Conservation (phyloP, 2,329 filamentous ascomycete species). For the Pseudomassariella vexata region DNA sequence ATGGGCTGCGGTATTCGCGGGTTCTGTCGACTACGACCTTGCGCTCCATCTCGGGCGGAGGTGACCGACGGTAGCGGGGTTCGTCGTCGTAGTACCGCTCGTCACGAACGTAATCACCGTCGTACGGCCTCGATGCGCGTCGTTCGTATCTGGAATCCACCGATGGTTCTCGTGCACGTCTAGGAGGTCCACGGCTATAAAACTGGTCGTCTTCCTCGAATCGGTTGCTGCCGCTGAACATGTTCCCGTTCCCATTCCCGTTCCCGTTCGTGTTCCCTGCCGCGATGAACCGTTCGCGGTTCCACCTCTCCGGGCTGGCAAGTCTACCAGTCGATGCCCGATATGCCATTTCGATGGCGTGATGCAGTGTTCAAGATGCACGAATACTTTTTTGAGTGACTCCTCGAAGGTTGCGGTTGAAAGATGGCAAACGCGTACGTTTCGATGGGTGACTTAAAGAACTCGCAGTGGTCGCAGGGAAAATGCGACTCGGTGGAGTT, state of each 20-base stretch:
- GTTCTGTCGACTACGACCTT: slow-evolving; percentile 52
- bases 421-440: too few species aligned
- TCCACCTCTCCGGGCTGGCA: slow-evolving; percentile 42
- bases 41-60: slow-evolving; percentile 45
- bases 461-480: too few species aligned
- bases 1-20: slow-evolving; percentile 39
- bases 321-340: slow-evolving; percentile 27
- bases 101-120: slow-evolving; percentile 43
- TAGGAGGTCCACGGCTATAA: slow-evolving; percentile 30
- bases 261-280: slow-evolving; percentile 39
- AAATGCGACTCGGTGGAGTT: slow-evolving; percentile 1
- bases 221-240: slow-evolving; percentile 43
- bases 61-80: slow-evolving; percentile 28
- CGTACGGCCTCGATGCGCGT: slow-evolving; percentile 34
- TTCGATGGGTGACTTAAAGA: too few species aligned
- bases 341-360: slow-evolving; percentile 26
- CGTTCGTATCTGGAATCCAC: slow-evolving; percentile 44
- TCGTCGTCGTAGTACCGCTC: slow-evolving; percentile 52
- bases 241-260: slow-evolving; percentile 23
- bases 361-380: too few species aligned
- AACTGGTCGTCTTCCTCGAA: slow-evolving; percentile 48
- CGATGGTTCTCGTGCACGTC: slow-evolving; percentile 38
- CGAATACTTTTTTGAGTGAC: too few species aligned
- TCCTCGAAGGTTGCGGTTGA: too few species aligned
- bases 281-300: slow-evolving; percentile 46